A percentile compares a stretch with the other conserved stretches of the same genome.
Conservation (phyloP, 2,329 filamentous ascomycete genomes). For the Colletotrichum shisoi region DNA sequence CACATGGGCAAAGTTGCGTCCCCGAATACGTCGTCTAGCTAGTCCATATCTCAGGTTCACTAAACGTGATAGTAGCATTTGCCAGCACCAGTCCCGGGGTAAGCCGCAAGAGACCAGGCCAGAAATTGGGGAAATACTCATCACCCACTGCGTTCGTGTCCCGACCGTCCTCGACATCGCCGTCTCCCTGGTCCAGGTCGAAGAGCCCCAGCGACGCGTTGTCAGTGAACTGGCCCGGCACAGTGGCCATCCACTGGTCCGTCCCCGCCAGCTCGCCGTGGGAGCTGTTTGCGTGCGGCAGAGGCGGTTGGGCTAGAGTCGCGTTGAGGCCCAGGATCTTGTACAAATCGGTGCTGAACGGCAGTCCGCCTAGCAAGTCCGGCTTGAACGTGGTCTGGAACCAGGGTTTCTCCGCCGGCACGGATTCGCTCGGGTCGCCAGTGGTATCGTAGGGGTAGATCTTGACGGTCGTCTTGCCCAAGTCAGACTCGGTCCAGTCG, state of each 20-base stretch:
- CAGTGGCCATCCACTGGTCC: slow-evolving; percentile 53
- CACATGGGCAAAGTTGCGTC: not conserved
- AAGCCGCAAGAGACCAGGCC: slow-evolving; percentile 21
- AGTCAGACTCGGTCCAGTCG: slow-evolving; percentile 52
- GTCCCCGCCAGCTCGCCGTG: slow-evolving; percentile 56
- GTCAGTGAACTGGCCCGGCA: slow-evolving; percentile 42
- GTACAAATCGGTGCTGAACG: slow-evolving; percentile 52
- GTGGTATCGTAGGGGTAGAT: slow-evolving; percentile 55
- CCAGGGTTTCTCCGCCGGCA: slow-evolving; percentile 50
- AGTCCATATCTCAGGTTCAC: slow-evolving; percentile 6
- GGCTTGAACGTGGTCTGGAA: slow-evolving; percentile 57
- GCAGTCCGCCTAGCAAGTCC: slow-evolving; percentile 53
- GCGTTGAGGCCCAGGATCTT: slow-evolving; percentile 54
- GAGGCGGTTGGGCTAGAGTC: slow-evolving; percentile 56
- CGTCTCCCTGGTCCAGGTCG: slow-evolving; percentile 18
- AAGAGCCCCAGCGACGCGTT: slow-evolving; percentile 22
- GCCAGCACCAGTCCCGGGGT: slow-evolving; percentile 12
- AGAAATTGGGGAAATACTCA: slow-evolving; percentile 30
- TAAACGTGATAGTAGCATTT: slow-evolving; percentile 22
- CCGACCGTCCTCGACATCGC: slow-evolving; percentile 4
- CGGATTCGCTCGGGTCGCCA: slow-evolving; percentile 46
- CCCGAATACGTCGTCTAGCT: not conserved
- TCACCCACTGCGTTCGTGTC: slow-evolving; percentile 18
- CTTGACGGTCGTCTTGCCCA: slow-evolving; percentile 51
- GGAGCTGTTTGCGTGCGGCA: slow-evolving; percentile 51